Percentiles rank a stretch among this genome's conserved stretches.
Evolutionary conservation across 306 rosid species (phyloP).

Genomic region (Quercus berberidifolia): DNA sequence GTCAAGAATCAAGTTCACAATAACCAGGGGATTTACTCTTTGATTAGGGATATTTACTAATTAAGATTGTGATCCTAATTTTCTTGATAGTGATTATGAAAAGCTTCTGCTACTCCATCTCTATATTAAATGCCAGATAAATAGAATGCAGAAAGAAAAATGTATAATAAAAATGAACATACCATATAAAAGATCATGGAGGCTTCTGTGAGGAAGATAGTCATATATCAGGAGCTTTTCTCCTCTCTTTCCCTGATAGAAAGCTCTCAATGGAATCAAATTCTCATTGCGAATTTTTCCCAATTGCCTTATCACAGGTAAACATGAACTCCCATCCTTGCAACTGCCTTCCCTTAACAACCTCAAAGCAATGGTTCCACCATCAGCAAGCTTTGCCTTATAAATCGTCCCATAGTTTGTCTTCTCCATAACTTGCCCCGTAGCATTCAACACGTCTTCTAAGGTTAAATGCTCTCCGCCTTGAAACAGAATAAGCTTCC

Average conservation of each 20-base stretch:
- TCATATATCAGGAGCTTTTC: slow-evolving; percentile 96
- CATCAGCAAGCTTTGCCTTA: slow-evolving; percentile 96
- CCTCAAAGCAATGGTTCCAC: slow-evolving; percentile 84
- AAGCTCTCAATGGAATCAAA: slow-evolving; percentile 93
- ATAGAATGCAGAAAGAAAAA: not conserved
- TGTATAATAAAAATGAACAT: slow-evolving; percentile 14
- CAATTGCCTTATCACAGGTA: slow-evolving; percentile 72
- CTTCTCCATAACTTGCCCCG: slow-evolving; percentile 97
- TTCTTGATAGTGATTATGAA: not conserved
- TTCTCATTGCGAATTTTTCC: slow-evolving; percentile 91
- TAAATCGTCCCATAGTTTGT: slow-evolving; percentile 91
- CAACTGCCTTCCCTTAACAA: slow-evolving; percentile 90
- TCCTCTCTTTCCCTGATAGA: slow-evolving; percentile 95
- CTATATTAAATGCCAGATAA: slow-evolving; percentile 5
- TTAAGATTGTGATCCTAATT: not conserved
- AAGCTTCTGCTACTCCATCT: not conserved
- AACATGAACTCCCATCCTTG: slow-evolving; percentile 73
- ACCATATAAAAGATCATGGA: slow-evolving; percentile 90
- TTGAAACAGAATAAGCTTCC: slow-evolving; percentile 85
- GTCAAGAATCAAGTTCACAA: too few relatives aligned
- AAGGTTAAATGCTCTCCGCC: slow-evolving; percentile 94
- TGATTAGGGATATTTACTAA: not conserved
- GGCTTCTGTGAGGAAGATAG: slow-evolving; percentile 62
- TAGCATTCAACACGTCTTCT: slow-evolving; percentile 94
- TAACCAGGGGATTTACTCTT: not conserved